Conservation (phyloP, 441 rosid species). For the Syzygium syzygioides region DNA sequence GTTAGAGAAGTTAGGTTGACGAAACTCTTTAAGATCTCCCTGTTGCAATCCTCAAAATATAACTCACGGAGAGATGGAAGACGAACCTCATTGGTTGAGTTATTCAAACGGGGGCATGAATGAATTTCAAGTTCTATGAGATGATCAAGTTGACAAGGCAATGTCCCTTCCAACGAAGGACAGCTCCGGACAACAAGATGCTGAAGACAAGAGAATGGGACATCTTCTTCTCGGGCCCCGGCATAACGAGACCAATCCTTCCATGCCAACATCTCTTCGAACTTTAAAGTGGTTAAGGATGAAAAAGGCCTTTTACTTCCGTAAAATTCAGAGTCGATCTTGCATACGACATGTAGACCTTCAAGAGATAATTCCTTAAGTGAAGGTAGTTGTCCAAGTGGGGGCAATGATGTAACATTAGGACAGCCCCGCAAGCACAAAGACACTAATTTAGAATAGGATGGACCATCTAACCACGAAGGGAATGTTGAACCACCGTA, state of each 20-base stretch:
- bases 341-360: not conserved
- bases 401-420: rapidly evolving
- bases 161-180: not conserved
- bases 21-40: not conserved
- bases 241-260: not conserved
- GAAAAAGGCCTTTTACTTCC: not conserved
- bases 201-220: rapidly evolving
- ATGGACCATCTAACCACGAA: not conserved
- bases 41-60: not conserved
- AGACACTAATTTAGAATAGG: not conserved
- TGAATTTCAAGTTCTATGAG: not conserved
- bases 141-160: not conserved
- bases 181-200: rapidly evolving
- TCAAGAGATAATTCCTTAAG: not conserved
- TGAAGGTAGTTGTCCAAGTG: not conserved
- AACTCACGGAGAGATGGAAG: not conserved
- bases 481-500: rapidly evolving
- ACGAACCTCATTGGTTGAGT: not conserved
- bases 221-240: rapidly evolving
- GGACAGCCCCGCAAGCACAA: not conserved
- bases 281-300: not conserved
- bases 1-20: not conserved
- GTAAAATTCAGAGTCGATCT: rapidly evolving
- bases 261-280: rapidly evolving
- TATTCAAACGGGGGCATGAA: rapidly evolving